Percentiles rank a stretch among this genome's conserved stretches.
phyloP scores from a whole-genome alignment of 2,329 filamentous ascomycete species.

The Penicillium crustosum region DNA sequence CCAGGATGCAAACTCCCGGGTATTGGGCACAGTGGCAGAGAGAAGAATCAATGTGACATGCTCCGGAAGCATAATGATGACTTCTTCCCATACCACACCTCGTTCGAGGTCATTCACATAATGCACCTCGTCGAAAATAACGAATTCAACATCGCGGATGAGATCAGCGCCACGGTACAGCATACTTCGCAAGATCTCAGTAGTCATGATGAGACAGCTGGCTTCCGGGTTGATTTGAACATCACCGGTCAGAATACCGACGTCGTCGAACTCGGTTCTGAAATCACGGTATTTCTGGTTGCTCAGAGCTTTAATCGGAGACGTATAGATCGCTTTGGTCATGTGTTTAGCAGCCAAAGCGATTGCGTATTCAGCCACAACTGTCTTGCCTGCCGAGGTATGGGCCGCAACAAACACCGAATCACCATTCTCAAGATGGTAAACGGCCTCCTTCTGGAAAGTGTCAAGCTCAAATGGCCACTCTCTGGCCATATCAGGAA shows the following conservation, averaged over 20 bases:
- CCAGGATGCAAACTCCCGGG: constrained; percentile 97
- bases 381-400: constrained; percentile 96
- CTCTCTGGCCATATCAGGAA: constrained; percentile 92
- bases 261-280: constrained; percentile 83
- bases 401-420: constrained; percentile 98
- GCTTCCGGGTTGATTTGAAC: constrained; percentile 97
- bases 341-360: constrained; percentile 95
- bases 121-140: constrained; percentile 98
- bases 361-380: constrained; percentile 97
- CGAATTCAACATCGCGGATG: constrained; percentile 95
- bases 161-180: constrained; percentile 93
- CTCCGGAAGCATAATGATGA: constrained; percentile 98
- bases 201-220: constrained; percentile 98
- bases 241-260: constrained; percentile 94
- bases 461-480: constrained; percentile 98
- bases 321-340: constrained; percentile 99
- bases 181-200: constrained; percentile 97
- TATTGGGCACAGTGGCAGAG: constrained; percentile 96
- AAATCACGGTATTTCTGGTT: constrained; percentile 99
- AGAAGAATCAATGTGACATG: constrained; percentile 94
- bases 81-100: constrained; percentile 98
- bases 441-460: constrained; percentile 98
- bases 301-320: constrained; percentile 95
- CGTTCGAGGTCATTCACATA: constrained; percentile 96
- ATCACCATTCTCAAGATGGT: constrained; percentile 93